Evolutionary conservation across 2,329 filamentous ascomycete genomes (phyloP), one percentile per base, ranked within the genome.

Genomic region (Ceratocystis smalleyi): DNA sequence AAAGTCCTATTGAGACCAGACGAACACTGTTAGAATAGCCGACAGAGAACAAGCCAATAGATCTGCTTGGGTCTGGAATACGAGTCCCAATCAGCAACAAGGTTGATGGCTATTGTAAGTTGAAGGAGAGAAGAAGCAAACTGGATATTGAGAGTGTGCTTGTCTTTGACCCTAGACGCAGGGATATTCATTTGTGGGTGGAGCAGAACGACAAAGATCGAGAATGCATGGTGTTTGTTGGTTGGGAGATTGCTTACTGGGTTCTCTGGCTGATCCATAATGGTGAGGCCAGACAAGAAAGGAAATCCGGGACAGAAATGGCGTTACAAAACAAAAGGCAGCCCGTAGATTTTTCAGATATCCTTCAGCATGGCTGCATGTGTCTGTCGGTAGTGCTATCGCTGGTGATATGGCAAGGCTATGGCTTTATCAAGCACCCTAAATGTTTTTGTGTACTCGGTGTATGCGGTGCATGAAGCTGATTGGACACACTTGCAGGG

Each of bases 191-290:
- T 55, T 55, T 55, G 51, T 55, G 51, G 51, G 51, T 55, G 51
- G 51, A 55, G 51, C 51, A 55, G 51, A 1, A 27, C 2, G 30
- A 32, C n/a, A 55, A 55, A 55, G 10, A 55, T 55, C 10, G 51
- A 55, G 51, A 32, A 8, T 51, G 7, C 47, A 19, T 24, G 35
- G 35, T 40, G 35, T 40, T 55, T 55, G 22, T 17, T 55, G 24
- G 51, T 55, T 17, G 27, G 22, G 51, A 15, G n/a, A 24, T 17
- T n/a, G 61, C 63, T 61, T 43, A 64, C 63, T 15, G 43, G 43
- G 32, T 64, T 61, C 22, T 64, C 63, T 61, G 32, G 24, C 54
- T 61, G 63, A 10, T 61, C 63, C 63, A 64, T 64, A 8, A 4
- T 55, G 22, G 43, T 24, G n/a, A 32, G 6, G 61, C 30, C 43